Evolutionary conservation across 108 stramenopile species (phyloP).

Genomic region (Tribonema minus): DNA sequence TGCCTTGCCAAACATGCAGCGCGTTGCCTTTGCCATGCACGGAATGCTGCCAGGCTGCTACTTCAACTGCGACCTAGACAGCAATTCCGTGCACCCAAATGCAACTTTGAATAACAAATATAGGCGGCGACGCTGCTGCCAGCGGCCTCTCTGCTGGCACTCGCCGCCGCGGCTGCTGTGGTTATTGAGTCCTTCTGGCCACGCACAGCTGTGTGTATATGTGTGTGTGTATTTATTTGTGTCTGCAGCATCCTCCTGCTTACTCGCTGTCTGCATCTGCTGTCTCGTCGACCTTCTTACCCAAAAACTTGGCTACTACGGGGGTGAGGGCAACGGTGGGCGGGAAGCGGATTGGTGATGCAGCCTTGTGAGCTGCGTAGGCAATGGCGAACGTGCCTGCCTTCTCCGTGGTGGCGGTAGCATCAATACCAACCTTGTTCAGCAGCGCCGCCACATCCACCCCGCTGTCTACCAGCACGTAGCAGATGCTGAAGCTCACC

Average conservation of each 20-base stretch:
- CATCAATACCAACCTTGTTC: conserved; percentile 72
- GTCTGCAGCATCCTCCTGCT: background rate
- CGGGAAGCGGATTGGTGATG: conserved; percentile 90
- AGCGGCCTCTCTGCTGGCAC: no score
- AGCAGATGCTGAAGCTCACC: conserved; percentile 81
- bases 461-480: conserved; percentile 73
- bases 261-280: background rate
- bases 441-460: conserved; percentile 76
- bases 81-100: no score
- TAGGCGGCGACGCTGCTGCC: no score
- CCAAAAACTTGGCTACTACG: conserved; percentile 82
- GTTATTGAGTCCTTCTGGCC: no score
- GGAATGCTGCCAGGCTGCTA: no score
- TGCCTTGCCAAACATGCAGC: no score
- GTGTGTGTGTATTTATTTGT: no score
- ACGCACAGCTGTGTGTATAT: no score
- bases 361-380: conserved; percentile 93
- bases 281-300: conserved; percentile 69
- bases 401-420: conserved; percentile 64
- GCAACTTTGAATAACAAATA: no score
- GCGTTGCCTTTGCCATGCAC: no score
- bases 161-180: no score
- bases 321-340: conserved; percentile 91
- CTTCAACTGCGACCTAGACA: no score
- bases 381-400: conserved; percentile 89